Evolutionary conservation across 2,329 filamentous ascomycete genomes (phyloP), one percentile per base, ranked within the genome.

Genomic region (Aspergillus oerlinghausenensis): DNA sequence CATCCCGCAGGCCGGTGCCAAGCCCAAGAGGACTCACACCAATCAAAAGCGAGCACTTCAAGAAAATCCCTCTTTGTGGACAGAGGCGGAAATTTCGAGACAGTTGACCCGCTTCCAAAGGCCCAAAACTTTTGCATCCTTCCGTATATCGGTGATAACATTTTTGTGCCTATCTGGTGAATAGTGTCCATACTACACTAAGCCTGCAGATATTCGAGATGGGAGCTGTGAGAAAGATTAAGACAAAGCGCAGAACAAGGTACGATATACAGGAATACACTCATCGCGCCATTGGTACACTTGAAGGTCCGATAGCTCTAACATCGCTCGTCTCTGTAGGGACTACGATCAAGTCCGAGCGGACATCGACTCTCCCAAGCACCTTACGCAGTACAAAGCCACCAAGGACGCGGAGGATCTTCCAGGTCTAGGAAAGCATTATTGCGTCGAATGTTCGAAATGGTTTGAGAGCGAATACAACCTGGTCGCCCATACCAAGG

Each of bases 381-480:
- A 97, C 70, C 84, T 99, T 35, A 78, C 85, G 49, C 84, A 90
- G 63, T 92, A 88, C 80, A 89, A 92, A 71, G 83, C 86, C 51
- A 84, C 86, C 47, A 95, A 96, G 70, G 85, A 88, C 5, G 77
- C 83, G 23, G 93, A 97, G 71, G 94, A 97, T 68, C 82, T 97
- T 38, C 94, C 94, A 3, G 93, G 87, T 0, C 80, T 97, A 50
- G 94, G 94, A 26, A 82, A 85, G 65, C 87, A 87, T 72, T 97
- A 97, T 75, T 99, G 94, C 74, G 81, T 88, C 17, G 89, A 96
- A 75, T 99, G 94, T 74, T 88, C 94, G 61, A 97, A 96, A 78
- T 97, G 90, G 88, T 97, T 95, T 73, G 93, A 97, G 73, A 88
- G 86, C 51, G 89, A 94, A 63, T 75, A 83, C 66, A 95, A 90